phyloP scores from a whole-genome alignment of 140 eudicot species.

The Ambrosia hybrid region DNA sequence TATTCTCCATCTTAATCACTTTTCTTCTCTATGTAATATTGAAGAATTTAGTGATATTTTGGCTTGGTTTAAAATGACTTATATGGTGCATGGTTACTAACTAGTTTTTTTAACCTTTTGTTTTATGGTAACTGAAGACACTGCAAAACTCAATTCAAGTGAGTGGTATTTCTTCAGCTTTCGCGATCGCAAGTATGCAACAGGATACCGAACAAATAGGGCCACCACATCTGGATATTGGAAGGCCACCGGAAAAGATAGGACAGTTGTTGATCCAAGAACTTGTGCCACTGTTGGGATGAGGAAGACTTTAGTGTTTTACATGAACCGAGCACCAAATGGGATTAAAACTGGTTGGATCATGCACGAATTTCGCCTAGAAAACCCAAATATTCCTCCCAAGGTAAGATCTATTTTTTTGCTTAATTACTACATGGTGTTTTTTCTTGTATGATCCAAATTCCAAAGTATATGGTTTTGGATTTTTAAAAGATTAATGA shows the following conservation, averaged over 20 bases:
- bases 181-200: constrained; percentile 91
- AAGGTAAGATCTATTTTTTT: constrained; percentile 45
- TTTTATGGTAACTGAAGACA: constrained; percentile 38
- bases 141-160: constrained; percentile 79
- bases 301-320: constrained; percentile 93
- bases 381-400: constrained; percentile 72
- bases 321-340: constrained; percentile 88
- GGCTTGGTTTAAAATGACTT: constrained; percentile 1
- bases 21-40: constrained; percentile 14
- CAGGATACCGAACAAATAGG: constrained; percentile 75
- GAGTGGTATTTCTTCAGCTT: constrained; percentile 99
- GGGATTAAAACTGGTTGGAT: constrained; percentile 94
- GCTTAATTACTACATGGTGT: not conserved
- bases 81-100: not conserved
- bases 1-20: constrained; percentile 4
- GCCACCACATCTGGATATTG: constrained; percentile 83
- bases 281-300: constrained; percentile 58
- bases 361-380: constrained; percentile 95
- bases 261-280: constrained; percentile 55
- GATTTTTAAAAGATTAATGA: too few species aligned
- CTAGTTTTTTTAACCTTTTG: not conserved
- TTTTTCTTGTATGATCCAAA: not conserved
- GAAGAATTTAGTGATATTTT: constrained; percentile 12
- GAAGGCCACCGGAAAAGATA: constrained; percentile 96
- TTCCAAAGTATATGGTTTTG: not conserved